Base-by-base conservation (phyloP, 129 eudicot species). In the Helichrysum umbraculigerum region DNA sequence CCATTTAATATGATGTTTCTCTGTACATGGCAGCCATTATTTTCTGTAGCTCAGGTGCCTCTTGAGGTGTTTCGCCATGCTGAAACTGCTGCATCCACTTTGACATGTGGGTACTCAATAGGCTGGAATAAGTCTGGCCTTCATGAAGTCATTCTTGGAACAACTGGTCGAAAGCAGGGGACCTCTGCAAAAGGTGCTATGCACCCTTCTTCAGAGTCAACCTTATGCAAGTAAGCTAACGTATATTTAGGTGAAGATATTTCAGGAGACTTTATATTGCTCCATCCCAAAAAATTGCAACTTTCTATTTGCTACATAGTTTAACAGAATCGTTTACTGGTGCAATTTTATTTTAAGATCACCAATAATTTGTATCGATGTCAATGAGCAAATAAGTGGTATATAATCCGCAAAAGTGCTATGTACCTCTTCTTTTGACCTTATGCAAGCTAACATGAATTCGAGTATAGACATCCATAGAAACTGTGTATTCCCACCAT, bases 161-260 rank as follows among this genome's bases (percentile, higher is more conserved):
- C 93, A 50, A 94, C 98, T 33, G 98, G 98, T 30, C 82, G 98
- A 76, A 94, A 94, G 73, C 97, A 94, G 80, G 98, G 98, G 60
- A 94, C 97, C 25, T 88, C 97, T 72, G 85, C 86, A 35, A 91
- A 94, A 85, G 98, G 90, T 41, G 93, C 97, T 8, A 60, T 83
- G 61, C 86, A 59, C 62, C 96, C 98, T 37, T 87, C 97, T 54
- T 88, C 96, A 32, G 91, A 91, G 83, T 87, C 97, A 76, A 82
- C 96, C 65, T 66, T 94, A 80, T 94, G 98, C 98, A 94, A 94
- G 97, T 94, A 91, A 83, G 91, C 70, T 52, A 73, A 65, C 67
- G 25, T 6, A 56, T 12, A 4, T 39, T 21, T 6, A 25, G 30
- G 17, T 9, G 28, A 8, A 68, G 25, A 32, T 7, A 1, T 51